A percentile compares a stretch with the other conserved stretches of the same genome.
Evolutionary conservation across 2,329 filamentous ascomycete species (phyloP).

Genomic region (Fusarium xylarioides): DNA sequence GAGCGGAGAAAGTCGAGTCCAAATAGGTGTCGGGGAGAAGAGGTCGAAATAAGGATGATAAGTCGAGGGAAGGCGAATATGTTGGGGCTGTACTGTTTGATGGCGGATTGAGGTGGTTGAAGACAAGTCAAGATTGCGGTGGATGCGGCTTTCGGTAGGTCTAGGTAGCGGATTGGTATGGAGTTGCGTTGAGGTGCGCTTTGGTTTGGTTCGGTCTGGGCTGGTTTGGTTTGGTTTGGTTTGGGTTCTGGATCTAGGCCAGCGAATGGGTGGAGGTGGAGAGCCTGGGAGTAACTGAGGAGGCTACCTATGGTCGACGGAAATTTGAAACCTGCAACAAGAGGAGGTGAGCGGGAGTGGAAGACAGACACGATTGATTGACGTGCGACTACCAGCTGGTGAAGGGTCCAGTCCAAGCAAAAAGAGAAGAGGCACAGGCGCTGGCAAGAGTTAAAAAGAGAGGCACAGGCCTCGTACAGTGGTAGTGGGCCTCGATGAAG

Average conservation of each 20-base stretch:
- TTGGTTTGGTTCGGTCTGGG: slow-evolving; percentile 16
- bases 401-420: background rate
- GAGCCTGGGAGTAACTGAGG: slow-evolving; percentile 11
- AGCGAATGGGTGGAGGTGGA: slow-evolving; percentile 33
- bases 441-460: background rate
- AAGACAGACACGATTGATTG: slow-evolving; percentile 17
- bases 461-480: slow-evolving; percentile 13
- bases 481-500: slow-evolving; percentile 22
- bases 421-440: background rate
- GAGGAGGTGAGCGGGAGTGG: slow-evolving; percentile 1
- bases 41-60: slow-evolving; percentile 4
- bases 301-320: slow-evolving; percentile 16
- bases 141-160: slow-evolving; percentile 30
- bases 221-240: background rate
- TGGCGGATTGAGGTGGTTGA: slow-evolving; percentile 26
- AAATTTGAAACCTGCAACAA: slow-evolving; percentile 20
- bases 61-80: background rate
- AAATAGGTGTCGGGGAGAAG: background rate
- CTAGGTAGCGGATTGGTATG: slow-evolving; percentile 35
- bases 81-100: slow-evolving; percentile 13
- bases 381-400: slow-evolving; percentile 3
- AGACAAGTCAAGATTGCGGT: slow-evolving; percentile 33
- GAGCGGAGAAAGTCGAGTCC: slow-evolving; percentile 26
- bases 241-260: slow-evolving; percentile 20
- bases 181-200: slow-evolving; percentile 24